Evolutionary conservation across 768 basidiomycete species (phyloP).

Genomic region (Chalciporus chontae): DNA sequence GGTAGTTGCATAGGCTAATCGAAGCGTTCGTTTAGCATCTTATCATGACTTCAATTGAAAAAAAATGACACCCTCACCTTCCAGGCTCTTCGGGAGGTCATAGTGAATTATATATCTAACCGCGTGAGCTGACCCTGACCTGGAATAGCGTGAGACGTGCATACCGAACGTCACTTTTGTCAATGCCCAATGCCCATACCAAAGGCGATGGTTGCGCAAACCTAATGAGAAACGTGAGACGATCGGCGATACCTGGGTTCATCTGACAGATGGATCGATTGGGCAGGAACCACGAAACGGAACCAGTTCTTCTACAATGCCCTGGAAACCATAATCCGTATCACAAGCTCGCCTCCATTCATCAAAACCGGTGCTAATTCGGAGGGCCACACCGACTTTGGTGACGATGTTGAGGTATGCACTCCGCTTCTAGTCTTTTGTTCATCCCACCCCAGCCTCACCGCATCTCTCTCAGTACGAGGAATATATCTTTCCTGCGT

Average conservation of each 20-base stretch:
- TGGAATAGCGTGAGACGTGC: conserved; percentile 1
- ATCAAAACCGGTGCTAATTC: conserved; percentile 60
- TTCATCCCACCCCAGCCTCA: neutral
- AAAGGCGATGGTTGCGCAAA: conserved; percentile 80
- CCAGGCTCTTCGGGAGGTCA: conserved; percentile 79
- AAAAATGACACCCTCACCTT: conserved; percentile 48
- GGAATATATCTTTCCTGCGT: conserved; percentile 47
- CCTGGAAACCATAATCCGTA: conserved; percentile 48
- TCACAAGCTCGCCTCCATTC: conserved; percentile 51
- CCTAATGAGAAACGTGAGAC: conserved; percentile 35
- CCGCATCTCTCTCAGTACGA: conserved; percentile 33
- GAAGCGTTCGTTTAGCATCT: conserved; percentile 2
- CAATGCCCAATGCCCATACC: conserved; percentile 88
- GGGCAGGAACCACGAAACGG: conserved; percentile 47
- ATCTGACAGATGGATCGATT: conserved; percentile 70
- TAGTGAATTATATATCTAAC: conserved; percentile 72
- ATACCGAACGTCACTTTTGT: conserved; percentile 74
- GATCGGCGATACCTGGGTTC: neutral
- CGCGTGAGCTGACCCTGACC: conserved; percentile 10
- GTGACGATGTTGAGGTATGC: conserved; percentile 45
- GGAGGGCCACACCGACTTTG: conserved; percentile 57
- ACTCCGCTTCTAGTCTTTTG: neutral
- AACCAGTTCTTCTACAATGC: conserved; percentile 62
- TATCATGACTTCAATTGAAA: neutral
- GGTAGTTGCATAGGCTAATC: too few relatives aligned